Evolutionary conservation across 1,139 yeast species (phyloP), one percentile per base, ranked within the genome.

Genomic region (Suhomyces atakaporum): DNA sequence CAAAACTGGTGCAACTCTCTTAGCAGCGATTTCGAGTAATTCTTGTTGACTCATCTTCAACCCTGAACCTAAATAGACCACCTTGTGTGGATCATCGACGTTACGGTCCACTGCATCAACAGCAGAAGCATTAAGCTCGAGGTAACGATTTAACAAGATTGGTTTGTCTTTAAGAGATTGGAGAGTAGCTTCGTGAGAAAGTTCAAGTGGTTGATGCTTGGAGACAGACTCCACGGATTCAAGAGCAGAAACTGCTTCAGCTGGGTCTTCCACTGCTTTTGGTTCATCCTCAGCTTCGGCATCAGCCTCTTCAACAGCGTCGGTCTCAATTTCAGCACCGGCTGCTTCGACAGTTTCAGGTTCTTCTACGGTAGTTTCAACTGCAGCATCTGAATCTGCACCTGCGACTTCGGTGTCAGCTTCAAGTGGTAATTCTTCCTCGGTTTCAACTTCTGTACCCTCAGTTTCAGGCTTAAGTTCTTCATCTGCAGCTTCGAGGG

Each of bases 1-100:
- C 50, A 77, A 62, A 21, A 77, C 74, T 3, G 83, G 83, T 16
- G 78, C 77, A 26, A 77, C 79, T 49, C 82, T 67, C 46, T 63
- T 63, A 27, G 77, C 75, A 16, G 82, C 82, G 53, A 77, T 73
- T 33, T 69, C 81, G 46, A 75, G 63, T 46, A 77, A 69, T 54
- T 77, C 79, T 39, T 71, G 72, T 48, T 76, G 80, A 27, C 81
- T 72, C 66, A 77, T 64, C 39, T 59, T 66, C 54, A 76, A 65
- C 10, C 82, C 82, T 29, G 76, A 70, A 39, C 83, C 83, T 44
- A 77, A 63, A 44, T 75, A 73, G 45, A 77, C 59, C 20, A 72
- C 58, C 53, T 75, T 69, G 45, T 73, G 68, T 2, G 79, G 77
- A 47, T 76, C 78, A 39, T 72, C 75, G 40, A 77, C 60, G 28